A percentile compares a stretch with the other conserved stretches of the same genome.
These are phyloP conservation scores for Coemansia sp. DNA, from an alignment of 192 early-diverging fungal genomes.

Conservation along the genomic window DNA sequence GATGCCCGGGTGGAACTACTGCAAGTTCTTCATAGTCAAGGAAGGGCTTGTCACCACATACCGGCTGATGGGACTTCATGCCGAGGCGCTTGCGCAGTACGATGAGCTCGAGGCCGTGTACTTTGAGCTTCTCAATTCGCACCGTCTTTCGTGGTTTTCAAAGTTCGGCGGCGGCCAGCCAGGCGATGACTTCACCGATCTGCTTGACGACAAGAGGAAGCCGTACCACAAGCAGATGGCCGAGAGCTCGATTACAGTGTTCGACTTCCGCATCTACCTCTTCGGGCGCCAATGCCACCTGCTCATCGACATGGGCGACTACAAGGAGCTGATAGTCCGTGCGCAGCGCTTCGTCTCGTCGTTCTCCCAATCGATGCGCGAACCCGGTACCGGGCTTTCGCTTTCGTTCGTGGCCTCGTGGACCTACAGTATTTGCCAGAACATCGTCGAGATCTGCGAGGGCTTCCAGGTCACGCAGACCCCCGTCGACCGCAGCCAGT, in stretches of 20 bases:
- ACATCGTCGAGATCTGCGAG: constrained; percentile 55
- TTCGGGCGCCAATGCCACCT: constrained; percentile 90
- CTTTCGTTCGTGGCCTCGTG: constrained; percentile 45
- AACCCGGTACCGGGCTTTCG: constrained; percentile 36
- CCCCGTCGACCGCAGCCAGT: constrained; percentile 10
- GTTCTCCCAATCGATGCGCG: constrained; percentile 37
- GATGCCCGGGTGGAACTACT: constrained; percentile 99
- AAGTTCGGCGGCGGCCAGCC: constrained; percentile 83
- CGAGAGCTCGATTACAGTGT: constrained; percentile 88
- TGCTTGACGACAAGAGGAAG: constrained; percentile 76
- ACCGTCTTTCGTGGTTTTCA: constrained; percentile 89
- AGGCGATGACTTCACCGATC: constrained; percentile 86
- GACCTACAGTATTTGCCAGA: constrained; percentile 48
- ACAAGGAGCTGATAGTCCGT: constrained; percentile 38
- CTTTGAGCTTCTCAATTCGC: constrained; percentile 85
- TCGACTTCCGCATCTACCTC: constrained; percentile 96
- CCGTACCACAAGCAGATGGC: constrained; percentile 87
- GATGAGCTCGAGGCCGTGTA: constrained; percentile 97
- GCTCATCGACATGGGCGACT: constrained; percentile 64
- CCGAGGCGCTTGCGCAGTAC: constrained; percentile 91
- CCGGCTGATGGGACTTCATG: constrained; percentile 83
- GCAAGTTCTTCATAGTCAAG: constrained; percentile 94
- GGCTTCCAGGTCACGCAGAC: constrained; percentile 24
- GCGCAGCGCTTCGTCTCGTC: constrained; percentile 41
- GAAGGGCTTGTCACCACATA: constrained; percentile 84